Percentiles rank a stretch among this genome's conserved stretches.
phyloP scores from a whole-genome alignment of 116 monocot genomes.

The Posidonia oceanica region DNA sequence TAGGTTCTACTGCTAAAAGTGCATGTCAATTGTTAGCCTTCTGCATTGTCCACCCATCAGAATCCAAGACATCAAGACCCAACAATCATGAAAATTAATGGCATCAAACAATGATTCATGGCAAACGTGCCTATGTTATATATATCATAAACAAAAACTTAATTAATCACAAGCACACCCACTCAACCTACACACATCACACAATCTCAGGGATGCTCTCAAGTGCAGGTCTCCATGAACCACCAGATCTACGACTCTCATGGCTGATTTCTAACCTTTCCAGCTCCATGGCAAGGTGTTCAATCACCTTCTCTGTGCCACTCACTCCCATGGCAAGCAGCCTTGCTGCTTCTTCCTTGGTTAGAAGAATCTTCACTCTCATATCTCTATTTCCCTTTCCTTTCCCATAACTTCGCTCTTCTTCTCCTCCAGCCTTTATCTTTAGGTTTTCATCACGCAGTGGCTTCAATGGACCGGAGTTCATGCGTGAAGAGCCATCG shows the following conservation, averaged over 20 bases:
- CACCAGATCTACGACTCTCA: neutral
- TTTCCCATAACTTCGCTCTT: neutral
- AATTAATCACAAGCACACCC: no score
- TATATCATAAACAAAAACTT: no score
- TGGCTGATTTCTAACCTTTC: conserved; percentile 2
- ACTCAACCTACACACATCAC: conserved; percentile 6
- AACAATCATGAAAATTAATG: no score
- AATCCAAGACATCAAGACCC: no score
- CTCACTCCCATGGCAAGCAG: conserved; percentile 12
- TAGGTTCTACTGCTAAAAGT: no score
- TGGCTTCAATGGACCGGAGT: neutral
- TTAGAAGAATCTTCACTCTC: conserved; percentile 34
- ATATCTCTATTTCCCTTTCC: conserved; percentile 6
- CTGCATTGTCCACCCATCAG: no score
- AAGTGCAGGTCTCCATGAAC: conserved; percentile 25
- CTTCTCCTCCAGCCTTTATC: neutral
- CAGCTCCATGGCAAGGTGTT: conserved; percentile 14
- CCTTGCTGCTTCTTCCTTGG: conserved; percentile 28
- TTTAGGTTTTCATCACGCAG: neutral
- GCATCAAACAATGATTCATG: no score
- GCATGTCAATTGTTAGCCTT: no score
- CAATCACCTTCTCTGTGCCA: conserved; percentile 1
- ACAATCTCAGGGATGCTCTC: conserved; percentile 28
- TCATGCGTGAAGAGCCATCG: neutral
- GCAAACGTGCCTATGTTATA: no score